Percentiles rank a stretch among this genome's conserved stretches.
These are phyloP conservation scores for Lactarius akahatsu DNA, from an alignment of 768 basidiomycete species.

Conservation along the genomic window DNA sequence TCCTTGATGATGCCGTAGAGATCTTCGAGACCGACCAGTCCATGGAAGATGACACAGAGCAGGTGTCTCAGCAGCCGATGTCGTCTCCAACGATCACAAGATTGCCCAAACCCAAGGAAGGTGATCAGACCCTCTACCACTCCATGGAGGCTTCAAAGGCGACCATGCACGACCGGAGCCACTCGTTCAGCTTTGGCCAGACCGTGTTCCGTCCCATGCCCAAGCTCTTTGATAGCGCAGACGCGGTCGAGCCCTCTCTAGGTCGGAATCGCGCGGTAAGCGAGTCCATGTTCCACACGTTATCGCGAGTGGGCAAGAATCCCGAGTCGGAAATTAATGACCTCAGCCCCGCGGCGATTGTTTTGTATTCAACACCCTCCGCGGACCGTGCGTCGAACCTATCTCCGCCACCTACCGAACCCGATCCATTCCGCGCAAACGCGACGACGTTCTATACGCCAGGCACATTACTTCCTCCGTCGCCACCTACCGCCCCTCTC, in stretches of 20 bases:
- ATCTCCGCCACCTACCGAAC: conserved; percentile 40
- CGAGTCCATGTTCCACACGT: conserved; percentile 62
- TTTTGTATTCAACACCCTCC: conserved; percentile 41
- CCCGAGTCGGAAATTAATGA: conserved; percentile 70
- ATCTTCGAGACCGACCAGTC: conserved; percentile 36
- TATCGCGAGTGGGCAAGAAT: conserved; percentile 43
- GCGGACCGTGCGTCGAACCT: conserved; percentile 27
- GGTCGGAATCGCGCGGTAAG: conserved; percentile 56
- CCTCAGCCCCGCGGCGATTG: conserved; percentile 47
- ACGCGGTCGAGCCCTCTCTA: conserved; percentile 21
- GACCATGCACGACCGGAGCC: conserved; percentile 50
- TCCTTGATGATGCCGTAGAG: conserved; percentile 42
- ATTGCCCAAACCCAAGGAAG: conserved; percentile 9
- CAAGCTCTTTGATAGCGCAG: conserved; percentile 21
- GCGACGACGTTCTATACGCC: conserved; percentile 78
- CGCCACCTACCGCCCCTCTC: conserved; percentile 42
- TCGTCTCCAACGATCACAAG: conserved; percentile 18
- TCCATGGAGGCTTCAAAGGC: conserved; percentile 33
- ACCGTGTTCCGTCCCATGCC: conserved; percentile 57
- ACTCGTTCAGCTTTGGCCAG: conserved; percentile 69
- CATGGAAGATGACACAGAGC: conserved; percentile 26
- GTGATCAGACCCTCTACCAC: conserved; percentile 14
- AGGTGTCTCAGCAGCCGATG: conserved; percentile 10
- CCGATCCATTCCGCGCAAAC: conserved; percentile 72
- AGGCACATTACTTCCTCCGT: conserved; percentile 66